Percentiles rank a stretch among this genome's conserved stretches.
These are phyloP conservation scores for Drechslerella coelobrocha DNA, from an alignment of 2,329 filamentous ascomycete species.

Conservation along the genomic window DNA sequence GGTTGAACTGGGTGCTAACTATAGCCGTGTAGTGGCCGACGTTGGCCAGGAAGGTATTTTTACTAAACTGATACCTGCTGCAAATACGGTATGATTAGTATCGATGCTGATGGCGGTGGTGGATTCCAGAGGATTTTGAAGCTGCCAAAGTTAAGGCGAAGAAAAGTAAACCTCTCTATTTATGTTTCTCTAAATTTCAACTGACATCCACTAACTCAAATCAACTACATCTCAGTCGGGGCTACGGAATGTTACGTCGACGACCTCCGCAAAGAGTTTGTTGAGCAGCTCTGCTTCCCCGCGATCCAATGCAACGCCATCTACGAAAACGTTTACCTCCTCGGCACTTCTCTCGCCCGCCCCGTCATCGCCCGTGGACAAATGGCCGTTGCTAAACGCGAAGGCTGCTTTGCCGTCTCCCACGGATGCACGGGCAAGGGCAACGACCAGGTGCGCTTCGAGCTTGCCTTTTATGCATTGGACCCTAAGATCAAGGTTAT, in stretches of 20 bases:
- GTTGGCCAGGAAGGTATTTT: constrained; percentile 70
- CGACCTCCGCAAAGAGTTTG: constrained; percentile 76
- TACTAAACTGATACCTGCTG: constrained; percentile 14
- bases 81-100: background rate
- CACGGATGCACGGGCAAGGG: constrained; percentile 71
- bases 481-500: constrained; percentile 74
- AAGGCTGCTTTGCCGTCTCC: constrained; percentile 65
- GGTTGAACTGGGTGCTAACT: constrained; percentile 46
- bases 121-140: constrained; percentile 69
- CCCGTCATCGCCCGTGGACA: constrained; percentile 74
- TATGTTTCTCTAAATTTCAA: background rate
- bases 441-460: constrained; percentile 72
- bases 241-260: constrained; percentile 60
- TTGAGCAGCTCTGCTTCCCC: constrained; percentile 80
- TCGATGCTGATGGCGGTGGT: constrained; percentile 49
- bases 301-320: constrained; percentile 77
- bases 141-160: constrained; percentile 75
- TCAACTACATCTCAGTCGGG: constrained; percentile 50
- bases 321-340: constrained; percentile 71
- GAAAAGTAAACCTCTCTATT: constrained; percentile 54
- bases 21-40: constrained; percentile 65
- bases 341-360: constrained; percentile 70
- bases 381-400: constrained; percentile 69
- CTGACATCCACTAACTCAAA: constrained; percentile 5
- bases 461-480: constrained; percentile 68